Base-by-base conservation (phyloP, 441 rosid species). In the Pelargonium fulgidum region DNA sequence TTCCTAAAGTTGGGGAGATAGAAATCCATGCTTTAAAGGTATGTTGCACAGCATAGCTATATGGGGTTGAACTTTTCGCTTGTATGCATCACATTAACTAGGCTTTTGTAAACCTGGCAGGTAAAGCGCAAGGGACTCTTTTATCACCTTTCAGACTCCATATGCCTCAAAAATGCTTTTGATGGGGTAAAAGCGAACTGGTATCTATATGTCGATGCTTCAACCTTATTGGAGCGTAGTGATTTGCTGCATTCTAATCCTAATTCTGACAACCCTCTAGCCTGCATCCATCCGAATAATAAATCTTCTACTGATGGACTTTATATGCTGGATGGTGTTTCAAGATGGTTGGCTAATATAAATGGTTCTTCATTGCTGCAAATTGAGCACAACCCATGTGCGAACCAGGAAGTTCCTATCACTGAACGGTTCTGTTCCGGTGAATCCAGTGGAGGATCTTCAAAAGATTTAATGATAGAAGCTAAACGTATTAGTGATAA, bases 1-100 rank as follows among this genome's bases (percentile, higher is more conserved):
- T 50, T n/a, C 58, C 58, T n/a, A n/a, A 50, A 50, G 3, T 50
- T n/a, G 58, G 58, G 58, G 58, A 50, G 58, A 50, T 50, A 50
- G 17, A 50, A 50, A 50, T 50, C 7, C 58, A 3, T 50, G 58
- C 58, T 50, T 14, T 50, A 50, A 50, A 50, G 58, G 58, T 50
- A 50, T 50, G 58, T 50, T 50, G 17, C 19, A n/a, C 58, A 36
- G 41, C 41, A 33, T 33, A 33, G 39, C 5, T 33, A 0, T 13
- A n/a, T 50, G 7, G 4, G 6, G 56, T 50, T 50, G 14, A 3
- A 13, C 7, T 14, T 50, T 48, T 12, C 14, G 3, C 56, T 33
- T 48, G 56, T 50, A n/a, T n/a, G 17, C 58, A 2, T 50, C 58
- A 3, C 58, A 50, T 50, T 50, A 9, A 14, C 16, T 3, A 50